A percentile compares a stretch with the other conserved stretches of the same genome.
These are phyloP conservation scores for Beauveria sp. DNA, from an alignment of 2,329 filamentous ascomycete species.

Conservation along the genomic window DNA sequence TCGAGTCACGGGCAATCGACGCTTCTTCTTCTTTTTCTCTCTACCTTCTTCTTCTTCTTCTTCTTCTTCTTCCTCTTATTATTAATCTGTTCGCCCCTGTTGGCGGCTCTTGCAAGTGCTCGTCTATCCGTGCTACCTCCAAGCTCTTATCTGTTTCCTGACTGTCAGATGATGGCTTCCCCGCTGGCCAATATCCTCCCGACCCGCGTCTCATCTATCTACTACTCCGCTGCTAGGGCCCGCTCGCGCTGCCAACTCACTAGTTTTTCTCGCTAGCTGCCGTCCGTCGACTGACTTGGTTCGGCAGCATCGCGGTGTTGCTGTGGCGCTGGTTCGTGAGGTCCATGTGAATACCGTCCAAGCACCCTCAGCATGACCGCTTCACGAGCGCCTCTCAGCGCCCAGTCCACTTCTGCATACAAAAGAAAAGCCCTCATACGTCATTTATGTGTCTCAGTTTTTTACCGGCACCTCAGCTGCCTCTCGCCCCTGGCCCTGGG, in stretches of 20 bases:
- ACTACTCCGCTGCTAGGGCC: not conserved
- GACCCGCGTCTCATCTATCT: constrained; percentile 1
- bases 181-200: not conserved
- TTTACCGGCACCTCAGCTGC: not conserved
- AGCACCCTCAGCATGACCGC: not conserved
- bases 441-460: not conserved
- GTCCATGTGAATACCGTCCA: not conserved
- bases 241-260: not conserved
- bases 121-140: not conserved
- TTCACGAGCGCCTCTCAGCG: not conserved
- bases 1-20: too few species aligned
- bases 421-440: not conserved
- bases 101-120: constrained; percentile 2
- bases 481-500: not conserved
- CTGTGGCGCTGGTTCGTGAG: constrained; percentile 2
- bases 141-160: not conserved
- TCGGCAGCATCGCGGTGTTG: not conserved
- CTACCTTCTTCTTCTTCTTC: not conserved
- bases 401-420: not conserved
- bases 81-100: not conserved
- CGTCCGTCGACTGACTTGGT: not conserved
- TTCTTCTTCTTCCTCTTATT: not conserved
- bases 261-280: not conserved
- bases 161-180: not conserved
- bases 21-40: not conserved